Conservation (phyloP, 768 basidiomycete species). For the Gloeophyllum trabeum region DNA sequence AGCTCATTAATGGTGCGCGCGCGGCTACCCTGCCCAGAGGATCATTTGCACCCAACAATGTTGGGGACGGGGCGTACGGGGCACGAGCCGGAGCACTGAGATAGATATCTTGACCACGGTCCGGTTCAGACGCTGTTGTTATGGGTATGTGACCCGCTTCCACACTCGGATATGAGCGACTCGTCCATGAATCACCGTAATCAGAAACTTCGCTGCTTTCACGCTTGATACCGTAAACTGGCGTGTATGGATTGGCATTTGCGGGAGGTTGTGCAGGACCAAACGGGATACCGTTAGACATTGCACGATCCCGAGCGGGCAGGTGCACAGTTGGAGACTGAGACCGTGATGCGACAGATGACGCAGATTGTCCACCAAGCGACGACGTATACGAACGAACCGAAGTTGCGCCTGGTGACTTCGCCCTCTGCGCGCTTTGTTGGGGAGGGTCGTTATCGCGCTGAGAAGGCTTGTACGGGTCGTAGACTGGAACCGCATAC, state of each 20-base stretch:
- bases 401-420: conserved; percentile 7
- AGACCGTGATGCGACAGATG: conserved; percentile 5
- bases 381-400: conserved; percentile 7
- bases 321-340: background rate
- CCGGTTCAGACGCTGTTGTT: background rate
- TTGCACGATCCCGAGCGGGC: conserved; percentile 2
- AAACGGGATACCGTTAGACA: conserved; percentile 7
- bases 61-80: conserved; percentile 78
- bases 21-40: conserved; percentile 64
- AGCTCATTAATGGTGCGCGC: conserved; percentile 71
- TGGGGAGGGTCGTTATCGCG: conserved; percentile 66
- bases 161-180: too few relatives aligned
- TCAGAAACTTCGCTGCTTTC: conserved; percentile 7
- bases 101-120: conserved; percentile 7
- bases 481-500: background rate
- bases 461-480: conserved; percentile 14
- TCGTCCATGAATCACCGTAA: conserved; percentile 1
- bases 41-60: conserved; percentile 72
- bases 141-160: background rate
- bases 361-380: conserved; percentile 10
- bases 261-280: too few relatives aligned
- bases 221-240: conserved; percentile 4
- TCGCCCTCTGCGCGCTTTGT: conserved; percentile 15
- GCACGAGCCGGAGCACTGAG: conserved; percentile 26
- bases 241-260: conserved; percentile 7